These are phyloP conservation scores for Exutisphaerella laricina DNA, from an alignment of 2,329 filamentous ascomycete genomes.

Conservation along the genomic window DNA sequence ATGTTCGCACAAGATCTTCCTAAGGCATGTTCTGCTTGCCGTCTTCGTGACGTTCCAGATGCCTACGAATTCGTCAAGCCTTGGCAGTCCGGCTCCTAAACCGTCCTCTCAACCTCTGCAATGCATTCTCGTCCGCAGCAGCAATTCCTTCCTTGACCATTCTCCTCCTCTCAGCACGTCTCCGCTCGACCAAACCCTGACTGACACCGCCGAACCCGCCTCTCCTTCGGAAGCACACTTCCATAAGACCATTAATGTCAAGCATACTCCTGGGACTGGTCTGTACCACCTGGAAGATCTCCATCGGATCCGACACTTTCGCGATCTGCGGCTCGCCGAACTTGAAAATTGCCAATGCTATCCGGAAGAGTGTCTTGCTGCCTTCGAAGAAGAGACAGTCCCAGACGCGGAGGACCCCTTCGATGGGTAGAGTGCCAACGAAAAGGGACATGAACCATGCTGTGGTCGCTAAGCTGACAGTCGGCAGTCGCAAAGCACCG, in stretches of 20 bases:
- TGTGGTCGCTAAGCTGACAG: slow-evolving; percentile 86
- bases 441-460: slow-evolving; percentile 99
- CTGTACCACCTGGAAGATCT: slow-evolving; percentile 93
- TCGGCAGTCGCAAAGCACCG: slow-evolving; percentile 59
- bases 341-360: slow-evolving; percentile 88
- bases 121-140: slow-evolving; percentile 4
- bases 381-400: slow-evolving; percentile 95
- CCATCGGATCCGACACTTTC: slow-evolving; percentile 77
- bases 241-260: slow-evolving; percentile 76
- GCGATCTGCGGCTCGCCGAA: slow-evolving; percentile 75
- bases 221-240: slow-evolving; percentile 64
- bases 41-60: too few relatives aligned
- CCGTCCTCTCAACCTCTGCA: slow-evolving; percentile 7
- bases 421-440: slow-evolving; percentile 85
- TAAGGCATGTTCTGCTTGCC: too few relatives aligned
- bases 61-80: too few relatives aligned
- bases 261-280: slow-evolving; percentile 73
- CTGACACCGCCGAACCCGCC: slow-evolving; percentile 75
- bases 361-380: slow-evolving; percentile 86
- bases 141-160: slow-evolving; percentile 25
- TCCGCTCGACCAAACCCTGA: slow-evolving; percentile 73
- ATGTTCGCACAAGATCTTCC: too few relatives aligned
- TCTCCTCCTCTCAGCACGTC: slow-evolving; percentile 57
- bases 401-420: slow-evolving; percentile 89
- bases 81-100: slow-evolving; percentile 8